Conservation (phyloP, 2,329 filamentous ascomycete species). For the Claviceps sp. region DNA sequence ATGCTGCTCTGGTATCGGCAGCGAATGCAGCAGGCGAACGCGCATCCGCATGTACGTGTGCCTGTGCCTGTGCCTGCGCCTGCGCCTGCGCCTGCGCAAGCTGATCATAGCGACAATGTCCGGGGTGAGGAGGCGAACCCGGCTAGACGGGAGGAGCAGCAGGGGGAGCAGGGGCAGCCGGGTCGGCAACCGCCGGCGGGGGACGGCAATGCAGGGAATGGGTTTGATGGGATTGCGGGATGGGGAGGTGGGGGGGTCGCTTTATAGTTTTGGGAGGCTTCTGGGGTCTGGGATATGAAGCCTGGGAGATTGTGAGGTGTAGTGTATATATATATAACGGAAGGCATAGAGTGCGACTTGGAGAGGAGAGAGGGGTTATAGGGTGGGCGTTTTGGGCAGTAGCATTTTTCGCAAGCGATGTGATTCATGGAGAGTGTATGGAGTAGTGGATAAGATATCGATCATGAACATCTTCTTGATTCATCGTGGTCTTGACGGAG, state of each 20-base stretch:
- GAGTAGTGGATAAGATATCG: too few relatives aligned
- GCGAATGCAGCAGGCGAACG: constrained; percentile 47
- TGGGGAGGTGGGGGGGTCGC: constrained; percentile 25
- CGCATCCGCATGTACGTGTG: not conserved
- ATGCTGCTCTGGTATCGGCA: constrained; percentile 73
- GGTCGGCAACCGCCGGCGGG: not conserved
- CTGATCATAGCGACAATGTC: constrained; percentile 13
- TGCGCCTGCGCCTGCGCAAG: constrained; percentile 6
- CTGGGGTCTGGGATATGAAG: too few relatives aligned
- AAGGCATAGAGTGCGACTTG: too few relatives aligned
- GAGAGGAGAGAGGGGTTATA: too few relatives aligned
- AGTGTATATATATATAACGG: constrained; percentile 2
- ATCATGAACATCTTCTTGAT: too few relatives aligned
- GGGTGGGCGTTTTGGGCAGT: too few relatives aligned
- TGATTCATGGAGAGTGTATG: too few relatives aligned
- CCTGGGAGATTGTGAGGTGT: not conserved
- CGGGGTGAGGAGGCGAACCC: constrained; percentile 6
- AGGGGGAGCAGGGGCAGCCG: not conserved
- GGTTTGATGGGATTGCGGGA: constrained; percentile 17
- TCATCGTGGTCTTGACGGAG: too few relatives aligned
- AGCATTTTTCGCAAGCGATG: too few relatives aligned
- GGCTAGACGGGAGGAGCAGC: constrained; percentile 4
- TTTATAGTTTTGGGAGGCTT: constrained; percentile 11
- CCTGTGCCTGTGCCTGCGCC: too few relatives aligned
- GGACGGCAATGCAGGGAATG: constrained; percentile 6